Percentiles rank a stretch among this genome's conserved stretches.
Evolutionary conservation across 306 rosid species (phyloP).

Genomic region (Rubus idaeus): DNA sequence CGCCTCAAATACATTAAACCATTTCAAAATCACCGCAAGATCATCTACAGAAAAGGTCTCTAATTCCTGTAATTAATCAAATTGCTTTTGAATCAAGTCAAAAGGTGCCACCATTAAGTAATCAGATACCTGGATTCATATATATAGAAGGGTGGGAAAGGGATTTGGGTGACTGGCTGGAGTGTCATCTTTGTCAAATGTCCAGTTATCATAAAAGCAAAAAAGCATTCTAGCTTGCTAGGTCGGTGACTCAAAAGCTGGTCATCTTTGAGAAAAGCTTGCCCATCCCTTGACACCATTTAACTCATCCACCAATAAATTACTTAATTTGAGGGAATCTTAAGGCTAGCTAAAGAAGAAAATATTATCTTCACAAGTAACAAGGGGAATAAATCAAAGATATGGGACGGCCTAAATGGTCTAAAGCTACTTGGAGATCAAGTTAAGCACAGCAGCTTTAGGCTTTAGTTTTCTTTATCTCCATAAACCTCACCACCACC

Average conservation of each 20-base stretch:
- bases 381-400: conserved; percentile 22
- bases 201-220: conserved; percentile 31
- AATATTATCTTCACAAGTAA: conserved; percentile 32
- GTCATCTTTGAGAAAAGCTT: conserved; percentile 29
- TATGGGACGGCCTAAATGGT: conserved; percentile 11
- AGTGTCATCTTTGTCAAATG: conserved; percentile 51
- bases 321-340: conserved; percentile 43
- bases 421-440: conserved; percentile 51
- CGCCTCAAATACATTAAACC: neutral
- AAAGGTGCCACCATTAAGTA: neutral
- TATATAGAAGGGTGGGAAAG: conserved; percentile 40
- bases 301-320: conserved; percentile 2
- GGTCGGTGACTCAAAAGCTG: conserved; percentile 59
- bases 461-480: conserved; percentile 1
- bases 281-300: neutral
- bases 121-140: conserved; percentile 25
- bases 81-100: neutral
- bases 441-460: conserved; percentile 42
- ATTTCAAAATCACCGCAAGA: neutral
- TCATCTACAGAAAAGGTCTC: neutral
- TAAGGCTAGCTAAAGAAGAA: conserved; percentile 17
- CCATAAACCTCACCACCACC: neutral
- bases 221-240: neutral
- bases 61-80: neutral
- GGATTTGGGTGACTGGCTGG: conserved; percentile 14